Evolutionary conservation across 108 stramenopile species (phyloP).

Genomic region (Aureococcus anophagefferens): DNA sequence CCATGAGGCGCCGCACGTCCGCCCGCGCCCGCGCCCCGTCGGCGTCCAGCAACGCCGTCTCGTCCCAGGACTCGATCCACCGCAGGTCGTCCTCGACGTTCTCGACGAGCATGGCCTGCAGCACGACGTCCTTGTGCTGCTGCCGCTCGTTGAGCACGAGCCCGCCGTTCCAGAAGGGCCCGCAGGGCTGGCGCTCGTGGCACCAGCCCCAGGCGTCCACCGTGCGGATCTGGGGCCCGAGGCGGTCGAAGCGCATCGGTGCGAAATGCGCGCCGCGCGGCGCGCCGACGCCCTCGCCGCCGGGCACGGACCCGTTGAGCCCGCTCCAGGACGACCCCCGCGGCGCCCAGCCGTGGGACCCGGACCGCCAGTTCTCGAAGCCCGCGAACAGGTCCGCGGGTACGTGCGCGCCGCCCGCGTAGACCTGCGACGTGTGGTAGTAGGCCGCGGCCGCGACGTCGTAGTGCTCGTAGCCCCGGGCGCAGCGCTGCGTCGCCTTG

Average conservation of each 20-base stretch:
- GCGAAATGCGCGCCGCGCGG: not conserved
- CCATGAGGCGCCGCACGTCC: not conserved
- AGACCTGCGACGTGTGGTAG: conserved; percentile 41
- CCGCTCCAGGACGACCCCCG: not conserved
- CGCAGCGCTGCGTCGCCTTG: conserved; percentile 62
- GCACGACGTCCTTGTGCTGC: not conserved
- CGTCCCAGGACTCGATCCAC: not conserved
- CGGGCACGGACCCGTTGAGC: too few species aligned
- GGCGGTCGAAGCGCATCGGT: not conserved
- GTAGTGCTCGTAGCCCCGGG: conserved; percentile 48
- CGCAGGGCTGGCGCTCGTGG: not conserved
- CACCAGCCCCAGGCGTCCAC: not conserved
- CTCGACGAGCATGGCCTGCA: not conserved
- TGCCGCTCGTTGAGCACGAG: not conserved
- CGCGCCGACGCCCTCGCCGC: not conserved
- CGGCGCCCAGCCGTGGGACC: conserved; percentile 1
- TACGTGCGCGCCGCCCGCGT: conserved; percentile 32
- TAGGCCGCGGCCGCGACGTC: conserved; percentile 31
- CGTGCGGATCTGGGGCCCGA: not conserved
- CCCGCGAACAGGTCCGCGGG: conserved; percentile 32
- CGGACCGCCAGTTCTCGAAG: conserved; percentile 56
- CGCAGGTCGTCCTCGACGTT: not conserved
- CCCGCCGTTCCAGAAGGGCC: not conserved
- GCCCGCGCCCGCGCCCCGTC: not conserved
- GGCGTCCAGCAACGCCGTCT: conserved; percentile 11